phyloP scores from a whole-genome alignment of 2,329 filamentous ascomycete genomes.

The Zasmidium cellare region DNA sequence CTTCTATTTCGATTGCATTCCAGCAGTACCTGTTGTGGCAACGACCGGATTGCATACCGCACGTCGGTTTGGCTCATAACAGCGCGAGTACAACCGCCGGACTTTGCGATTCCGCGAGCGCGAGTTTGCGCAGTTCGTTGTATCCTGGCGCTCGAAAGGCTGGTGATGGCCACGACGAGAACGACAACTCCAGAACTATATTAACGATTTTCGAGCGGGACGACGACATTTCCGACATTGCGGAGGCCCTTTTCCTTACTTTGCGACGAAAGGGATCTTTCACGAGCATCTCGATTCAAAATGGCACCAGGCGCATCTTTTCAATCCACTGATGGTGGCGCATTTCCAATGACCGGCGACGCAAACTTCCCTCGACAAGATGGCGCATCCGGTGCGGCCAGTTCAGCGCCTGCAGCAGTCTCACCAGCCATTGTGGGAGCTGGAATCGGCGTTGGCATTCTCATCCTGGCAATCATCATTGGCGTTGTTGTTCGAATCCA shows the following conservation, averaged over 20 bases:
- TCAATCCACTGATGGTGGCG: neutral
- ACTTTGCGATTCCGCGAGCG: neutral
- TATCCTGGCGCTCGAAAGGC: neutral
- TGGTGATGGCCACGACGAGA: neutral
- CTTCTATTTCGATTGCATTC: constrained; percentile 34
- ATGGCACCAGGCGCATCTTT: constrained; percentile 4
- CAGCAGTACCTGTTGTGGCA: constrained; percentile 35
- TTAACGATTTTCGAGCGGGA: neutral
- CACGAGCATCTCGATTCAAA: neutral
- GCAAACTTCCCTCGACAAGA: constrained; percentile 12
- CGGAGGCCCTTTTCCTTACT: neutral
- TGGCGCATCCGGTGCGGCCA: constrained; percentile 9
- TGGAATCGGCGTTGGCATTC: constrained; percentile 30
- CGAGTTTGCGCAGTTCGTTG: neutral
- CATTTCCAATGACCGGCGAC: constrained; percentile 4
- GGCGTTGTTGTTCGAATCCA: constrained; percentile 26
- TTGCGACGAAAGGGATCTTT: neutral
- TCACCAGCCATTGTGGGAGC: constrained; percentile 21
- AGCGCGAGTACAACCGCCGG: constrained; percentile 9
- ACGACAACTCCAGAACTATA: neutral
- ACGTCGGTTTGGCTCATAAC: constrained; percentile 30
- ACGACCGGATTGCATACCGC: constrained; percentile 32
- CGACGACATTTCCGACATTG: neutral
- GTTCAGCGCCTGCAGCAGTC: neutral
- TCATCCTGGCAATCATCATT: constrained; percentile 23